Evolutionary conservation across 2,329 filamentous ascomycete genomes (phyloP), one percentile per base, ranked within the genome.

Genomic region (Grosmannia clavigera): DNA sequence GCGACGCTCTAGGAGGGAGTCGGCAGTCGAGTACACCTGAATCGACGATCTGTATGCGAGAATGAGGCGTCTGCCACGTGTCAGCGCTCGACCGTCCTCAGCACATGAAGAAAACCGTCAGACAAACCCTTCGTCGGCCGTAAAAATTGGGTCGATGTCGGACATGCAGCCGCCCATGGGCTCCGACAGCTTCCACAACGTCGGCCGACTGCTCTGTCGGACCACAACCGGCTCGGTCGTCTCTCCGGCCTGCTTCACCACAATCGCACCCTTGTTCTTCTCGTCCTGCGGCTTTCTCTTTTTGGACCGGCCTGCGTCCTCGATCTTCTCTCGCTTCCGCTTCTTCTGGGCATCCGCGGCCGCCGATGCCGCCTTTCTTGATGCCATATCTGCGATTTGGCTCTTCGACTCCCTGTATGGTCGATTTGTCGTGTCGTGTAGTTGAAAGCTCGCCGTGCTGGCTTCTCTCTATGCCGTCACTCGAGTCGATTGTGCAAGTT

Each of bases 1-100:
- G 60, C 84, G 83, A 65, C 90, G 85, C 54, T 90, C 78, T 27
- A 95, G 81, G 57, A 95, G 81, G 1, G 94, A 97, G 59, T 90
- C 91, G 64, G 82, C 77, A 35, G 89, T 83, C 1, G 88, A 88
- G 72, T 94, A 95, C 31, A 96, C 80, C 70, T 91, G 87, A 59
- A 96, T 77, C 11, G 86, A 86, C 33, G 82, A 85, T 62, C 85
- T 81, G 67, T 90, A 89, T 38, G 86, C 82, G 60, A 95, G 71
- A 61, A 96, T 84, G 48, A 96, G 70, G 72, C 86, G 81, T 69
- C 89, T 61, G 46, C 58, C 10, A 19, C 16, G 19, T 27, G n/a
- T 22, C 16, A 46, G 40, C n/a, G 55, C 25, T 43, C 16, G 54
- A 3, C 6, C 33, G 33, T 35, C 38, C 38, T 40, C 12, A 3